Base-by-base conservation (phyloP, 768 basidiomycete species). In the Calocera viscosa region DNA sequence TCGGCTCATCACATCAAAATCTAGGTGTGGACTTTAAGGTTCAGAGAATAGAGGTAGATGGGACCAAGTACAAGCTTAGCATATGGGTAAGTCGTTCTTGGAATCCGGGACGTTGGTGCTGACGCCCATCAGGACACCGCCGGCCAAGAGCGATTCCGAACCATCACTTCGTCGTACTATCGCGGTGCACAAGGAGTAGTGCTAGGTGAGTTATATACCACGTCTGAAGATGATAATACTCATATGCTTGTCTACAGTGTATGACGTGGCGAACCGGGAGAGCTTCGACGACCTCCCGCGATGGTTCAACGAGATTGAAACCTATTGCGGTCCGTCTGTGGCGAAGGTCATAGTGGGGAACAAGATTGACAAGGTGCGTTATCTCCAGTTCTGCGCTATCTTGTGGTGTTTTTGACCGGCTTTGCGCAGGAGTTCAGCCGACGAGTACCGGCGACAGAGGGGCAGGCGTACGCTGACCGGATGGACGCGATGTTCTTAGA, bases 141-240 rank as follows among this genome's bases (percentile, higher is more conserved):
- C 64, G 95, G 96, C 0, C 95, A 98, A 76, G 96, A 99, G 77
- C 86, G 95, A 3, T 99, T 97, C 74, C 82, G 93, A 53, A 96
- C 94, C 1, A 88, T 99, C 71, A 98, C 96, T 2, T 89, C 89
- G 1, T 91, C 90, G 10, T 99, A 98, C 72, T 99, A 98, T 73
- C 84, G 96, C 63, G 80, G 80, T 19, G 79, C 80, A 1, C 79
- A 81, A 65, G 80, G 80, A 11, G 79, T 81, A 63, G 74, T 81
- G 22, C 74, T 80, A 26, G 78, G 79, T 79, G 16, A 43, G 77
- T 72, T 19, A 28, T 26, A 24, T 7, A 26, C 28, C 32, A 49
- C 8, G 17, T 10, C n/a, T 41, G 1, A 0, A 49, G 30, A 14
- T 14, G 32, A 28, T 7, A 2, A 19, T 40, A 16, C 53, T 65